phyloP scores from a whole-genome alignment of 1,284 basidiomycete genomes.

The Microbotryum saponariae region DNA sequence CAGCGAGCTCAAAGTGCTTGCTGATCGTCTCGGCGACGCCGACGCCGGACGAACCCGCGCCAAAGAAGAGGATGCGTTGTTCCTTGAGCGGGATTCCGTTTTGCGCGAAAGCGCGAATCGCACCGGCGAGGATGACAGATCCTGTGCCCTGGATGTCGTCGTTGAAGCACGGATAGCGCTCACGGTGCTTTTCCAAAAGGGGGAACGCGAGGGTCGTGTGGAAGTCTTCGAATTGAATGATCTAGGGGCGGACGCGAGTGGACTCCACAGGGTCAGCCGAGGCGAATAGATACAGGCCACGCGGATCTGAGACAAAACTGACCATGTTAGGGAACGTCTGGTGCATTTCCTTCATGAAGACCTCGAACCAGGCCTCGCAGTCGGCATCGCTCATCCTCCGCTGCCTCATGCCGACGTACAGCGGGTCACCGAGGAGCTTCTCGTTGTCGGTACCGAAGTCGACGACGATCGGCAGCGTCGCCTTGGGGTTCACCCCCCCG shows the following conservation, averaged over 20 bases:
- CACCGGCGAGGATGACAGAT: slow-evolving; percentile 82
- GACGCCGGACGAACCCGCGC: slow-evolving; percentile 78
- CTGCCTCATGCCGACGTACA: slow-evolving; percentile 78
- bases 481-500: slow-evolving; percentile 68
- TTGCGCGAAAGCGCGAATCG: slow-evolving; percentile 77
- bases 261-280: background rate
- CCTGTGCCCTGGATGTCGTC: slow-evolving; percentile 78
- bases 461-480: slow-evolving; percentile 75
- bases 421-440: slow-evolving; percentile 70
- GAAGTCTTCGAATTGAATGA: slow-evolving; percentile 70
- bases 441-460: slow-evolving; percentile 85
- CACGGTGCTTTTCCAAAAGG: slow-evolving; percentile 66
- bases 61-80: slow-evolving; percentile 85
- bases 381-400: slow-evolving; percentile 58
- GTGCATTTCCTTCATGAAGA: slow-evolving; percentile 78
- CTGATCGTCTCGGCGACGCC: slow-evolving; percentile 82
- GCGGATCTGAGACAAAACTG: slow-evolving; percentile 10
- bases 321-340: slow-evolving; percentile 64
- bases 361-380: slow-evolving; percentile 49
- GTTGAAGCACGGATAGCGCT: slow-evolving; percentile 75
- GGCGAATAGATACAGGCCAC: no score
- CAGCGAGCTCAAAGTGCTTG: slow-evolving; percentile 70
- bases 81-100: slow-evolving; percentile 60
- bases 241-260: slow-evolving; percentile 34
- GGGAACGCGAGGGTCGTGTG: slow-evolving; percentile 58